Evolutionary conservation across 495 filamentous ascomycete species (phyloP), one percentile per base, ranked within the genome.

Genomic region (Rhypophila decipiens): DNA sequence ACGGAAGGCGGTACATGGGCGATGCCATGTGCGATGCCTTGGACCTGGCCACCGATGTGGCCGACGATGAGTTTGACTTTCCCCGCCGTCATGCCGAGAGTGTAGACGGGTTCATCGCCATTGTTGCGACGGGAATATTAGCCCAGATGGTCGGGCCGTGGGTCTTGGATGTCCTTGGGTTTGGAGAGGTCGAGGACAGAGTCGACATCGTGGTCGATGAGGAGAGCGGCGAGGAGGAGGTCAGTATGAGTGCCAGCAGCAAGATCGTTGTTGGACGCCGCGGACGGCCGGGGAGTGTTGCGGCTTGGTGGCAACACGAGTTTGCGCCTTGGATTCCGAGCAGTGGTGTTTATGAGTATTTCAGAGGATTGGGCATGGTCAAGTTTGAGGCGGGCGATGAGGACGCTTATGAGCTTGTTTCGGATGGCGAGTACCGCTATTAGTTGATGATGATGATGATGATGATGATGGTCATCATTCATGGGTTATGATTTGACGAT

Each of bases 131-230:
- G 5, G 56, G 56, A 2, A 24, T 55, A 2, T 43, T 58, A 5
- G 52, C 45, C 20, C 39, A 49, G 39, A 51, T 58, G 49, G 48
- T 44, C 33, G 56, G 56, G 2, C 42, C 51, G 12, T 58, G 56
- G 56, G 49, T 55, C 23, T 39, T 58, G 42, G 51, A 52, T 39
- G n/a, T 55, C 42, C 43, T 58, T 12, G 56, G 56, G 19, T 58
- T 58, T 35, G 52, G 56, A 2, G 49, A 52, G 45, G 45, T 50
- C 17, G 10, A 29, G 5, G 43, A 40, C 3, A 38, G 37, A 19
- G 21, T 39, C 21, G 40, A 39, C 17, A 5, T 33, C 4, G 10
- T n/a, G 41, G 24, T n/a, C 15, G 19, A 24, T 17, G 20, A 7
- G 3, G 7, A 7, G 27, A 7, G 27, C 13, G 27, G 27, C 27